Evolutionary conservation across 192 early-diverging fungal species (phyloP).

Genomic region (Coemansia sp.): DNA sequence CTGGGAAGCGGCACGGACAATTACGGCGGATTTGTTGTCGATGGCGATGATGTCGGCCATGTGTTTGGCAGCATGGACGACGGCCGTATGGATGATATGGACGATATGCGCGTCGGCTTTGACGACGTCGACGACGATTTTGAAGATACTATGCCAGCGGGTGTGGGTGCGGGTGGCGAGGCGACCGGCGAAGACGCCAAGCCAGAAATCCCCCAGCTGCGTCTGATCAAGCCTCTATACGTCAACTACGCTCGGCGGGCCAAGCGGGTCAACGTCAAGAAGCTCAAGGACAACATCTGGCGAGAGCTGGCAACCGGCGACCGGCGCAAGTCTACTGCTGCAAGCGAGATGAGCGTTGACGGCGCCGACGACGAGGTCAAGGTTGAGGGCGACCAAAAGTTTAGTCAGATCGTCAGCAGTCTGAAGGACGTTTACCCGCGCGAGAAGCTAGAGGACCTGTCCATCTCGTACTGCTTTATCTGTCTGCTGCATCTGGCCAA

Average conservation of each 20-base stretch:
- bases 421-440: conserved; percentile 75
- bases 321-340: conserved; percentile 18
- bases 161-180: not conserved
- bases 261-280: conserved; percentile 93
- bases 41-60: conserved; percentile 33
- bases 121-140: conserved; percentile 39
- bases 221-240: conserved; percentile 64
- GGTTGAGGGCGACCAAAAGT: conserved; percentile 63
- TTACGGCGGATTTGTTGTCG: conserved; percentile 45
- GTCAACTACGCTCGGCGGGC: conserved; percentile 83
- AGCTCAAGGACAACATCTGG: conserved; percentile 97
- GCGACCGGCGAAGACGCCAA: conserved; percentile 14
- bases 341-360: conserved; percentile 5
- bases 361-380: conserved; percentile 9
- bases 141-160: conserved; percentile 27
- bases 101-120: conserved; percentile 25
- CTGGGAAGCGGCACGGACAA: conserved; percentile 11
- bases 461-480: conserved; percentile 96
- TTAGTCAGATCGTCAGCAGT: conserved; percentile 69
- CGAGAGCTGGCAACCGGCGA: conserved; percentile 55
- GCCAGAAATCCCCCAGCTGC: conserved; percentile 55
- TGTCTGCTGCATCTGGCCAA: conserved; percentile 95
- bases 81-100: conserved; percentile 13
- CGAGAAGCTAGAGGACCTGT: conserved; percentile 84
- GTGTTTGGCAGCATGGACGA: conserved; percentile 25